Conservation (phyloP, 1,284 basidiomycete species). For the Taiwanofungus camphoratus region DNA sequence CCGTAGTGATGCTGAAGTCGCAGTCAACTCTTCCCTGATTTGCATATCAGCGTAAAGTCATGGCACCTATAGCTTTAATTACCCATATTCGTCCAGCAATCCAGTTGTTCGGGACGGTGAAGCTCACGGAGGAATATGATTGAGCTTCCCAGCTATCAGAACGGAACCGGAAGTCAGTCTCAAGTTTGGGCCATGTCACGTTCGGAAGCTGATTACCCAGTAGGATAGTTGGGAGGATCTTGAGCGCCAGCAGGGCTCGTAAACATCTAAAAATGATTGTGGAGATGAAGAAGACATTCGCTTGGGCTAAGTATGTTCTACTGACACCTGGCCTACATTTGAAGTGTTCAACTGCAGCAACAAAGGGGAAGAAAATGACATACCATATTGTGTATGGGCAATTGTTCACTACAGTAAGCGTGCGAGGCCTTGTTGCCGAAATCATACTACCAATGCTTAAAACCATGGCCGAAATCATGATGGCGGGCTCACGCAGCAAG, state of each 20-base stretch:
- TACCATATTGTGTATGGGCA: conserved; percentile 33
- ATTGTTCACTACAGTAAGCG: conserved; percentile 28
- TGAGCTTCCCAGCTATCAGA: conserved; percentile 28
- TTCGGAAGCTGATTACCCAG: conserved; percentile 19
- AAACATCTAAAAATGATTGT: conserved; percentile 17
- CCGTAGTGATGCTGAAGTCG: conserved; percentile 35
- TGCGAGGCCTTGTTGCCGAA: too few species aligned
- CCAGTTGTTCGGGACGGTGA: conserved; percentile 34
- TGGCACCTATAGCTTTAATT: too few species aligned
- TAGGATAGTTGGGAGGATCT: conserved; percentile 22
- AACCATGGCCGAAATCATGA: too few species aligned
- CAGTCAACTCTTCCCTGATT: conserved; percentile 34
- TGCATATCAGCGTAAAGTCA: background rate
- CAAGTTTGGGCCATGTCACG: background rate
- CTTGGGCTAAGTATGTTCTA: background rate
- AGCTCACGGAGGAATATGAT: conserved; percentile 25
- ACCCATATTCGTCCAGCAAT: conserved; percentile 35
- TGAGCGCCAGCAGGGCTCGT: conserved; percentile 21
- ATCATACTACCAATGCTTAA: too few species aligned
- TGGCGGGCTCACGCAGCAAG: too few species aligned
- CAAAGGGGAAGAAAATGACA: conserved; percentile 5
- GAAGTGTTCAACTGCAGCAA: background rate
- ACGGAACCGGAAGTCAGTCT: background rate
- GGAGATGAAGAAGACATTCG: background rate
- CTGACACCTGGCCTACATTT: conserved; percentile 25